Percentiles rank a stretch among this genome's conserved stretches.
phyloP scores from a whole-genome alignment of 768 basidiomycete species.

The Coprinellus micaceus region DNA sequence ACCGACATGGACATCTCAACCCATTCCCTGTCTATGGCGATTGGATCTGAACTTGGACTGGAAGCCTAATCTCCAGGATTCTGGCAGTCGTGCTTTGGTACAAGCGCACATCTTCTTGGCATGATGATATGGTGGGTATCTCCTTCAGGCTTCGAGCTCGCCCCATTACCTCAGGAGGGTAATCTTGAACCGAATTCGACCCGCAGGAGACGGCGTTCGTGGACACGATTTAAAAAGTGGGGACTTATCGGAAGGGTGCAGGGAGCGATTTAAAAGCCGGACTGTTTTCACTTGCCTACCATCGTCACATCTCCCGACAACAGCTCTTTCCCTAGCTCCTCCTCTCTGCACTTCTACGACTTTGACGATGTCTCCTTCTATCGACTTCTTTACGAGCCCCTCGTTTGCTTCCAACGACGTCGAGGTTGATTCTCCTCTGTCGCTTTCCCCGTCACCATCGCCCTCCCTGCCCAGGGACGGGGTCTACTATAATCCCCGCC shows the following conservation, averaged over 20 bases:
- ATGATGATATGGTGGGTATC: background rate
- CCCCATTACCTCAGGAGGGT: slow-evolving; percentile 2
- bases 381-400: slow-evolving; percentile 4
- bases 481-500: slow-evolving; percentile 60
- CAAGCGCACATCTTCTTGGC: slow-evolving; percentile 11
- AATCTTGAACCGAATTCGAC: slow-evolving; percentile 10
- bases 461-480: background rate
- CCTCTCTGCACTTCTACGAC: too few species aligned
- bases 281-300: background rate
- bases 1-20: too few species aligned
- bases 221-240: background rate
- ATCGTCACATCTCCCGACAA: background rate
- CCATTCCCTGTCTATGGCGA: too few species aligned
- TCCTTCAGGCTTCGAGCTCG: background rate
- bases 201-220: background rate
- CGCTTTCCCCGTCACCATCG: background rate
- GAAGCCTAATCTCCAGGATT: background rate
- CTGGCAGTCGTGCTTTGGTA: background rate
- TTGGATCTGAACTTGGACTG: background rate
- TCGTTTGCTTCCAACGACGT: background rate
- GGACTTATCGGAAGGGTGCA: background rate
- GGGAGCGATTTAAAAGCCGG: slow-evolving; percentile 3
- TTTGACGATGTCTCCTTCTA: slow-evolving; percentile 6
- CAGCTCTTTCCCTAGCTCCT: background rate
- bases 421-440: background rate